phyloP scores from a whole-genome alignment of 192 early-diverging fungal species.

The Pilaira anomala region DNA sequence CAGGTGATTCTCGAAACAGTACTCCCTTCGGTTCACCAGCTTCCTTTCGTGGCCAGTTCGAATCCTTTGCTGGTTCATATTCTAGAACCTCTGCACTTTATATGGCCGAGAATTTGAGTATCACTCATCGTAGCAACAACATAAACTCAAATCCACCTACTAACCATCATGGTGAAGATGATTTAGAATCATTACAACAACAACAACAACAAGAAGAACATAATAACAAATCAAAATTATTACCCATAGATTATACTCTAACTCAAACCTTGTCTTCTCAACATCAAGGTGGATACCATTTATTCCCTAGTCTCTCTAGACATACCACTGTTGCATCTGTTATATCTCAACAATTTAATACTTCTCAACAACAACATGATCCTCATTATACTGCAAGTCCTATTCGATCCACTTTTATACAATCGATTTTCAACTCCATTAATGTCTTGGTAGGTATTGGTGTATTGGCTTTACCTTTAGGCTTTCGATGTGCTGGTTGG shows the following conservation, averaged over 20 bases:
- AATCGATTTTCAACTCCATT: slow-evolving; percentile 52
- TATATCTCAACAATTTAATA: slow-evolving; percentile 18
- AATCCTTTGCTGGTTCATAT: slow-evolving; percentile 31
- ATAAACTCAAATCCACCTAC: not conserved
- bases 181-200: slow-evolving; percentile 8
- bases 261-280: slow-evolving; percentile 9
- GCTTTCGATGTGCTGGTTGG: slow-evolving; percentile 56
- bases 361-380: not conserved
- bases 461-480: slow-evolving; percentile 59
- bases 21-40: slow-evolving; percentile 4
- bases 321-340: slow-evolving; percentile 25
- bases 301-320: slow-evolving; percentile 25
- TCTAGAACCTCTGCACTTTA: slow-evolving; percentile 29
- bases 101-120: slow-evolving; percentile 28
- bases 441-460: slow-evolving; percentile 66
- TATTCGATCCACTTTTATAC: slow-evolving; percentile 34
- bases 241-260: slow-evolving; percentile 10
- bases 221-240: slow-evolving; percentile 6
- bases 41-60: not conserved
- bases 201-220: no score
- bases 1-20: not conserved
- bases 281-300: slow-evolving; percentile 1
- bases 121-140: not conserved
- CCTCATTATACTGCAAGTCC: not conserved
- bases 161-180: slow-evolving; percentile 5